Conservation (phyloP, 768 basidiomycete species). For the Bullera alba region DNA sequence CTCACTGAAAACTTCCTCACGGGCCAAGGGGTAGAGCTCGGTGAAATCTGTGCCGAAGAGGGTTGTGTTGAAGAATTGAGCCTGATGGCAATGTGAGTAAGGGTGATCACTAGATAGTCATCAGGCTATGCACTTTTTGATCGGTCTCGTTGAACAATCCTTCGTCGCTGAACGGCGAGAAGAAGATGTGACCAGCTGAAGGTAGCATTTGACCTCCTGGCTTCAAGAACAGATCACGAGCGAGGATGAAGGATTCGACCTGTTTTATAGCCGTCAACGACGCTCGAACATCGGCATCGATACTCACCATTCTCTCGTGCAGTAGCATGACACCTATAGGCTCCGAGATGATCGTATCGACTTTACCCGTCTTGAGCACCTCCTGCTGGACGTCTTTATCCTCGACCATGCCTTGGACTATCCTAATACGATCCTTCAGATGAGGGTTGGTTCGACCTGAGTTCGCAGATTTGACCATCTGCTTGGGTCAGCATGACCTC, state of each 20-base stretch:
- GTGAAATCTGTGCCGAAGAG: slow-evolving; percentile 44
- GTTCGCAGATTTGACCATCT: slow-evolving; percentile 38
- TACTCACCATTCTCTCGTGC: slow-evolving; percentile 44
- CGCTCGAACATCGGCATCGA: not conserved
- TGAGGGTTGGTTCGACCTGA: slow-evolving; percentile 29
- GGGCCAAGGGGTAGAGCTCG: slow-evolving; percentile 27
- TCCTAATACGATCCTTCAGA: slow-evolving; percentile 30
- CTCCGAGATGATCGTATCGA: slow-evolving; percentile 45
- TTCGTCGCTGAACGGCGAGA: slow-evolving; percentile 40
- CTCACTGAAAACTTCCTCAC: slow-evolving; percentile 43
- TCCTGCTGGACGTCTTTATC: slow-evolving; percentile 25
- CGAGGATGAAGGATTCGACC: slow-evolving; percentile 43
- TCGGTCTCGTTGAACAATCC: slow-evolving; percentile 42
- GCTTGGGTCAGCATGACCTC: not conserved
- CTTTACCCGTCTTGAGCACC: slow-evolving; percentile 32
- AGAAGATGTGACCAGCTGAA: slow-evolving; percentile 38
- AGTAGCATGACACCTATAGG: slow-evolving; percentile 45
- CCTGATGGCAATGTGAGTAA: slow-evolving; percentile 10
- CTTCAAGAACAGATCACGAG: slow-evolving; percentile 42
- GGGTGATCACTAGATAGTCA: not conserved
- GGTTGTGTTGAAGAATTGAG: slow-evolving; percentile 43
- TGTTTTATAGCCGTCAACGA: slow-evolving; percentile 3
- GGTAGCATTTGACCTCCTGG: slow-evolving; percentile 40
- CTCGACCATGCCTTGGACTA: slow-evolving; percentile 43
- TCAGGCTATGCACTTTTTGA: slow-evolving; percentile 24